A percentile compares a stretch with the other conserved stretches of the same genome.
Conservation (phyloP, 805 yeast species). For the Candida montana region DNA sequence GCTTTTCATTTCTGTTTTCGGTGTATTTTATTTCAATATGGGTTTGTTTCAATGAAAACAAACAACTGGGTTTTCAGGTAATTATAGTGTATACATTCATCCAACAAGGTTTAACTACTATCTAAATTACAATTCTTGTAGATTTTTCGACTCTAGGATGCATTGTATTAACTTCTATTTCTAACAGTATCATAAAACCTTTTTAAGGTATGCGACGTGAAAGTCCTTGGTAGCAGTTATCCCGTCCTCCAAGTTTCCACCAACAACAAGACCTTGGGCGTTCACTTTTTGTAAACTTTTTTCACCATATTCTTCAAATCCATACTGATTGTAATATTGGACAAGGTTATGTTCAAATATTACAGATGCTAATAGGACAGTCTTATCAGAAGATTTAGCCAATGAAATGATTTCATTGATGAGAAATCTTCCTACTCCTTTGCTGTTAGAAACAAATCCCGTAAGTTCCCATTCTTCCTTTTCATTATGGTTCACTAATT, state of each 20-base stretch:
- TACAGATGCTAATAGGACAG: conserved; percentile 12
- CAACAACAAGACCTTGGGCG: conserved; percentile 15
- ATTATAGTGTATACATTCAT: neutral
- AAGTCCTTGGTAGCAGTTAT: conserved; percentile 17
- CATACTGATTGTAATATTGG: conserved; percentile 14
- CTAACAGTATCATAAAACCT: no score
- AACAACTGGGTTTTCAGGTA: neutral
- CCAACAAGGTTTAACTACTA: neutral
- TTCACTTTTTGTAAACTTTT: conserved; percentile 11
- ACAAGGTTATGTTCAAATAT: conserved; percentile 19
- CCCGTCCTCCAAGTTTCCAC: conserved; percentile 17
- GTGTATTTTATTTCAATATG: neutral
- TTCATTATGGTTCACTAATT: neutral
- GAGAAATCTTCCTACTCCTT: conserved; percentile 18
- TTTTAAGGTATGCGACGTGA: conserved; percentile 17
- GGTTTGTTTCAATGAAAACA: neutral
- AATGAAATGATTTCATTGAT: conserved; percentile 4
- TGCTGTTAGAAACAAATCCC: conserved; percentile 17
- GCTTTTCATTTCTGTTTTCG: neutral
- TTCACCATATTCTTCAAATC: conserved; percentile 15
- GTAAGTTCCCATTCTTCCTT: conserved; percentile 14
- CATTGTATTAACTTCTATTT: no score
- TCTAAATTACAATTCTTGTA: neutral
- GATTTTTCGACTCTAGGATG: neutral
- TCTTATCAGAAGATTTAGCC: neutral